phyloP scores from a whole-genome alignment of 768 basidiomycete genomes.

The Filobasidium wieringae region DNA sequence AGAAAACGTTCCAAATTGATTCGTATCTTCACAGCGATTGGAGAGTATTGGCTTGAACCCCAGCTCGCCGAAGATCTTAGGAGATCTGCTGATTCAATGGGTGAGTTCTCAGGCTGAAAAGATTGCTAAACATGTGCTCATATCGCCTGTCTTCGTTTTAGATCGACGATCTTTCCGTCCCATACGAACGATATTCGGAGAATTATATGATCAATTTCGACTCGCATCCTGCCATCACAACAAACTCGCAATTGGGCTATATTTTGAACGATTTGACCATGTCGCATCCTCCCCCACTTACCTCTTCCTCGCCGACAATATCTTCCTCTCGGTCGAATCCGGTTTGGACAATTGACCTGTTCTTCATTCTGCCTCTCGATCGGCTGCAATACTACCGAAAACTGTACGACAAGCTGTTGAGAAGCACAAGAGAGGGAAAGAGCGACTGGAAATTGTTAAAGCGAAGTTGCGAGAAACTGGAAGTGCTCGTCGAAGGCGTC shows the following conservation, averaged over 20 bases:
- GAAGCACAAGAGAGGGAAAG: slow-evolving; percentile 71
- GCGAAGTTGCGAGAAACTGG: slow-evolving; percentile 68
- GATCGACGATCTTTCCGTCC: slow-evolving; percentile 82
- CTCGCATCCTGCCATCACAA: slow-evolving; percentile 63
- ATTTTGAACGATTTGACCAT: slow-evolving; percentile 61
- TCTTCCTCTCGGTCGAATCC: slow-evolving; percentile 38
- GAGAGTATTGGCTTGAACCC: slow-evolving; percentile 89
- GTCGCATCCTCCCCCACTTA: slow-evolving; percentile 49
- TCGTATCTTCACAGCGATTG: slow-evolving; percentile 55
- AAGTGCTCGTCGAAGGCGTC: slow-evolving; percentile 55
- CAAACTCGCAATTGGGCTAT: slow-evolving; percentile 57
- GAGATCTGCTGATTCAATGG: slow-evolving; percentile 95
- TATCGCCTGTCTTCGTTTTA: slow-evolving; percentile 33
- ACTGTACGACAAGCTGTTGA: slow-evolving; percentile 71
- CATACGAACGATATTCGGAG: slow-evolving; percentile 69
- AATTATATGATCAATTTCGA: slow-evolving; percentile 71
- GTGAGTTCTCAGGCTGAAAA: slow-evolving; percentile 44
- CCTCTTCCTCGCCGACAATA: slow-evolving; percentile 33
- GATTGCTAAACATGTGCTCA: not conserved
- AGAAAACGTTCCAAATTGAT: not conserved
- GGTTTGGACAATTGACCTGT: slow-evolving; percentile 69
- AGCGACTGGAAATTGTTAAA: slow-evolving; percentile 74
- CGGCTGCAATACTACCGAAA: slow-evolving; percentile 86
- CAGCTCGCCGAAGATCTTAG: slow-evolving; percentile 80
- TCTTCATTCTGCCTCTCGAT: slow-evolving; percentile 74